Percentiles rank a stretch among this genome's conserved stretches.
These are phyloP conservation scores for Mrakia blollopis DNA, from an alignment of 768 basidiomycete genomes.

Conservation along the genomic window DNA sequence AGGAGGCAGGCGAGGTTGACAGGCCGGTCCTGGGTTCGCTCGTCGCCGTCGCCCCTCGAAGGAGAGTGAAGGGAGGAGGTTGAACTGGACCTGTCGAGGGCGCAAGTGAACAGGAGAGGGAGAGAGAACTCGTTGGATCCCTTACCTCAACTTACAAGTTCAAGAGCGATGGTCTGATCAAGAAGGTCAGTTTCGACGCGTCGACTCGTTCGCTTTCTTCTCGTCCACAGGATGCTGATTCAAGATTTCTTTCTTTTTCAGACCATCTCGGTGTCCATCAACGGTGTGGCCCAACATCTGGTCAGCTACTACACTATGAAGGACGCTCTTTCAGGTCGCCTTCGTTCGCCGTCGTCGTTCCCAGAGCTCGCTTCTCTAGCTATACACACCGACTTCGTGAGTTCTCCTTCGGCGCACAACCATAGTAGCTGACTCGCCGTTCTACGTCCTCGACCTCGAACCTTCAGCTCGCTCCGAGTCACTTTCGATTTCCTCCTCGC, in stretches of 20 bases:
- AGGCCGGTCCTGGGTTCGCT: neutral
- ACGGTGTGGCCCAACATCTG: constrained; percentile 80
- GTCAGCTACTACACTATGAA: constrained; percentile 92
- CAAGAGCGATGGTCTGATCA: constrained; percentile 88
- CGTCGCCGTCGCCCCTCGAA: neutral
- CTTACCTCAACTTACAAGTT: constrained; percentile 91
- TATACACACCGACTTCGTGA: constrained; percentile 61
- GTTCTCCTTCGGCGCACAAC: neutral
- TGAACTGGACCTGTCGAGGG: neutral
- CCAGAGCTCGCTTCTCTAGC: constrained; percentile 81
- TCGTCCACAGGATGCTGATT: neutral
- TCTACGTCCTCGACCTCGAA: neutral
- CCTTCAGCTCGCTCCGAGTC: neutral
- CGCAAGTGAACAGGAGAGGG: constrained; percentile 58
- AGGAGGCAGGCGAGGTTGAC: neutral
- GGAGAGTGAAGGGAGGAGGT: neutral
- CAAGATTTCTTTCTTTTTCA: constrained; percentile 40
- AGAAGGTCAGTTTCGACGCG: constrained; percentile 61
- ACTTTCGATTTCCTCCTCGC: neutral
- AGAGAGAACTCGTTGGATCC: constrained; percentile 79
- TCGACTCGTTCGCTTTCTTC: neutral
- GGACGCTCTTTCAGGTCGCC: constrained; percentile 81
- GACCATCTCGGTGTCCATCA: constrained; percentile 87
- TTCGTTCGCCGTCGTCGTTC: constrained; percentile 79
- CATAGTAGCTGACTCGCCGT: neutral